phyloP scores from a whole-genome alignment of 2,329 filamentous ascomycete species.

The Beauveria medogensis region DNA sequence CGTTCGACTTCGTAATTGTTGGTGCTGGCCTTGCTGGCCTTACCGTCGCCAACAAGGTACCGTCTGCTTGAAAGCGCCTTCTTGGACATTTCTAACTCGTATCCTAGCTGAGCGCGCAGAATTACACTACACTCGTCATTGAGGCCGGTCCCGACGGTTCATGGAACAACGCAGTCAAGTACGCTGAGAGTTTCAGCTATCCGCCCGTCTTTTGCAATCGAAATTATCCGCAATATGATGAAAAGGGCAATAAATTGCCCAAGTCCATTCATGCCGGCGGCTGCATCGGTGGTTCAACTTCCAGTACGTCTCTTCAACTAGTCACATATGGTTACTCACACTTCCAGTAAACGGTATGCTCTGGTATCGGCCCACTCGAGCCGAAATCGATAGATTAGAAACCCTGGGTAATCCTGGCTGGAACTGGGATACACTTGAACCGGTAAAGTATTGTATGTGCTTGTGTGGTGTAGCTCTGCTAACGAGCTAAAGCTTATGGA shows the following conservation, averaged over 20 bases:
- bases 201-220: slow-evolving; percentile 17
- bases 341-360: slow-evolving; percentile 18
- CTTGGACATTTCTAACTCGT: not conserved
- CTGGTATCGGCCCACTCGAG: slow-evolving; percentile 17
- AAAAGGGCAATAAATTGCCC: slow-evolving; percentile 13
- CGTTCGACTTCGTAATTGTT: slow-evolving; percentile 27
- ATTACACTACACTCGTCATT: slow-evolving; percentile 17
- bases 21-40: slow-evolving; percentile 32
- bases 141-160: slow-evolving; percentile 18
- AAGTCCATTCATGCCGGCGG: slow-evolving; percentile 16
- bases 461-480: slow-evolving; percentile 7
- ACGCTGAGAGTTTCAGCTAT: slow-evolving; percentile 13
- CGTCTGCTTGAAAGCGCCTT: not conserved
- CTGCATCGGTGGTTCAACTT: slow-evolving; percentile 19
- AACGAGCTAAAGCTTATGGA: slow-evolving; percentile 13
- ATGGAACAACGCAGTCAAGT: slow-evolving; percentile 16
- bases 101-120: slow-evolving; percentile 15
- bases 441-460: slow-evolving; percentile 15
- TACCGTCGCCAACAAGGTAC: slow-evolving; percentile 13
- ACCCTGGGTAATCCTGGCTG: slow-evolving; percentile 19
- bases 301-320: slow-evolving; percentile 13
- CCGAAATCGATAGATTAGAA: slow-evolving; percentile 18
- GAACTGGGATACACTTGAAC: slow-evolving; percentile 26
- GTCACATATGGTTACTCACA: not conserved
- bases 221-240: slow-evolving; percentile 16